Conservation (phyloP, 768 basidiomycete genomes). For the Polyporus arcularius region DNA sequence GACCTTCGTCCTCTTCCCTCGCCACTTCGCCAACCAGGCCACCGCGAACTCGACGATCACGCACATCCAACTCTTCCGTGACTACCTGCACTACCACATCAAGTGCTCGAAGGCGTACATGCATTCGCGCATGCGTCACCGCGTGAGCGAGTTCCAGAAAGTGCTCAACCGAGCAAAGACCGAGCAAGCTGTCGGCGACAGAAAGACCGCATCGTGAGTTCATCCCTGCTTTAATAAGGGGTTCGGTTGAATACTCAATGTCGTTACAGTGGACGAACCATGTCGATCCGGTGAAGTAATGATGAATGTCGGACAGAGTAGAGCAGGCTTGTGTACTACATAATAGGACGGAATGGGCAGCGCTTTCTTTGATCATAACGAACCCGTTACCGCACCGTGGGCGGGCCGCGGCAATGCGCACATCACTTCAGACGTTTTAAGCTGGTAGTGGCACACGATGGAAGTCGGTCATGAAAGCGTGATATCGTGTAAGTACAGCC, state of each 20-base stretch:
- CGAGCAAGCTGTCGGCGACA: conserved; percentile 76
- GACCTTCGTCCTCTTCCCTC: conserved; percentile 96
- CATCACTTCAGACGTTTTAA: no score
- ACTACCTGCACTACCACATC: conserved; percentile 99
- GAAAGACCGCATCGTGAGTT: conserved; percentile 88
- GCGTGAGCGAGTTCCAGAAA: conserved; percentile 95
- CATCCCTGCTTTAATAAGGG: no score
- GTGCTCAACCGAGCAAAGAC: conserved; percentile 95
- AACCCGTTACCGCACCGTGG: no score
- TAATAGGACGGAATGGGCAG: conserved; percentile 15
- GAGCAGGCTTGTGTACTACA: conserved; percentile 9
- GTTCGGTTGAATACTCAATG: no score
- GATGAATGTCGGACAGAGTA: not conserved
- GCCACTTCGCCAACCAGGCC: conserved; percentile 79
- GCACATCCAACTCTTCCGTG: conserved; percentile 94
- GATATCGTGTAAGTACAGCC: conserved; percentile 11
- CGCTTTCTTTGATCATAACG: not conserved
- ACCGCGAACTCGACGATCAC: conserved; percentile 82
- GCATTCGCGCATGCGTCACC: conserved; percentile 94
- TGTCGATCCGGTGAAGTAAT: conserved; percentile 13
- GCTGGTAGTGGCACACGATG: no score
- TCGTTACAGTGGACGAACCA: conserved; percentile 17
- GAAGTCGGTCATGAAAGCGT: conserved; percentile 1
- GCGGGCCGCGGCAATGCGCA: no score
- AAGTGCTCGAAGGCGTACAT: conserved; percentile 99